Evolutionary conservation across 305 asterid species (phyloP).

Genomic region (Rubia tinctorum): DNA sequence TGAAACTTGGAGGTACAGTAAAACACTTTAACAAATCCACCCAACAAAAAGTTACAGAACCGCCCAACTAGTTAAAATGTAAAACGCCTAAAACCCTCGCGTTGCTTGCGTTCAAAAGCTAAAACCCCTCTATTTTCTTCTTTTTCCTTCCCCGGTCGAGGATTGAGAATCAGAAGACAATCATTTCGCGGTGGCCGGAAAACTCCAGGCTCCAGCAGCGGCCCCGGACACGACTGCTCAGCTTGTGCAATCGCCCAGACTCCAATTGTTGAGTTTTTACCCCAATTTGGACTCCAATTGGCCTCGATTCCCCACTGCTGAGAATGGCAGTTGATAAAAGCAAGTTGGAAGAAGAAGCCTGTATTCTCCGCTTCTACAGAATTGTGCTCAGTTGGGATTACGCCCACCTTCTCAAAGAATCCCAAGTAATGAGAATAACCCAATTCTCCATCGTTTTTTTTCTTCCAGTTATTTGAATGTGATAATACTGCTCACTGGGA

Average conservation of each 20-base stretch:
- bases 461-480: not conserved
- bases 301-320: not conserved
- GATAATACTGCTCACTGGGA: not conserved
- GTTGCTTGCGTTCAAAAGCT: not conserved
- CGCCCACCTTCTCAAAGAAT: conserved; percentile 55
- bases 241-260: too few relatives aligned
- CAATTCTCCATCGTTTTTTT: not conserved
- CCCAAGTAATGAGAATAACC: conserved; percentile 34
- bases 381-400: conserved; percentile 92
- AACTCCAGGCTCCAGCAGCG: too few relatives aligned
- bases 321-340: conserved; percentile 68
- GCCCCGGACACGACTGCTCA: too few relatives aligned
- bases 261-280: too few relatives aligned
- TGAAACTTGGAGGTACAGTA: too few relatives aligned
- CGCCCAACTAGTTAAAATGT: not conserved
- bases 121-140: not conserved
- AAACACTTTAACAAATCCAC: too few relatives aligned
- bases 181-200: too few relatives aligned
- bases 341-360: conserved; percentile 57
- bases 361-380: conserved; percentile 63
- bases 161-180: not conserved
- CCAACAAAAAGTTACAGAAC: too few relatives aligned
- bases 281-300: too few relatives aligned
- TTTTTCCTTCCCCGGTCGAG: not conserved
- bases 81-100: not conserved